Base-by-base conservation (phyloP, 2,329 filamentous ascomycete genomes). In the Coniochaeta sp. region DNA sequence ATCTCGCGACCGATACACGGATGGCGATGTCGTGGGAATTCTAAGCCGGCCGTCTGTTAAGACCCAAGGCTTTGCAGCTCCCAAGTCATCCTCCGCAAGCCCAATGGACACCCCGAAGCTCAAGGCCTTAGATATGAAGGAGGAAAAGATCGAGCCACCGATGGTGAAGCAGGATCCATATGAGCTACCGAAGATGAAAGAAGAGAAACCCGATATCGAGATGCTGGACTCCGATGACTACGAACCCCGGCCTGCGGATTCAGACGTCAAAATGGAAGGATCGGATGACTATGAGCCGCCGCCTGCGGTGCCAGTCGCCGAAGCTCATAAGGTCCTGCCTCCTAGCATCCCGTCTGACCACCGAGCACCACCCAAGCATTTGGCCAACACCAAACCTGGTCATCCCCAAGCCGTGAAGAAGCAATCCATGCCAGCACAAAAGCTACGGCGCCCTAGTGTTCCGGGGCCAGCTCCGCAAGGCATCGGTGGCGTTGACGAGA, bases 1-100 rank as follows among this genome's bases (percentile, higher is more conserved):
- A 67, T 73, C 76, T 22, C 85, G 95, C 69, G 83, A 89, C 63
- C 79, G 88, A 10, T 96, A 95, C 72, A 96, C 90, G 0, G 81
- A 84, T 47, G 93, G 83, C 6, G 77, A 85, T 60, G 74, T 86
- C 55, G 59, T 84, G 58, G 70, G 72, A 19, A 72, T 82, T 71
- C 76, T 86, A 32, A 74, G 75, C 32, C 77, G 69, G 59, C 76
- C 79, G 1, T 73, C 79, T 1, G 70, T 64, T 3, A 73, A 70
- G 63, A 69, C 76, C 17, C 63, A 69, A 67, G 22, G 65, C 62
- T 32, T 67, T 62, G 42, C 57, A 42, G 55, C 59, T 62, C 26
- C 42, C 62, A 42, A 54, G 4, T 10, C 56, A 22, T 19, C 57
- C 10, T 40, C 47, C 7, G 7, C 28, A 26, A 9, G 40, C 34